Evolutionary conservation across 1,139 yeast species (phyloP), one percentile per base, ranked within the genome.

Genomic region (Yamadazyma trypodendri): DNA sequence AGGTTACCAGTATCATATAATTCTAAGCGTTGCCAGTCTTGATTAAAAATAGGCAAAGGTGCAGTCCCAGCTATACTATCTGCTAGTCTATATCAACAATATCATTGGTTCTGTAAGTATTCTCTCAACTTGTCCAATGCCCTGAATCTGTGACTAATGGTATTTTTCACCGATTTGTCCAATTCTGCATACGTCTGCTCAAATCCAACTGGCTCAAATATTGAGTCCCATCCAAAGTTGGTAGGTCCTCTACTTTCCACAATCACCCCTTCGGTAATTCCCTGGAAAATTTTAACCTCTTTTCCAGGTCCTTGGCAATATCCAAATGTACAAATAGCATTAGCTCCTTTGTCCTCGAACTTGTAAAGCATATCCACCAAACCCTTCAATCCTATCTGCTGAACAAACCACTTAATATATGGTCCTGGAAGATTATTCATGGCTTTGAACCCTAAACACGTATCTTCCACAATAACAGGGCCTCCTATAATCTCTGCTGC

Each of bases 381-480:
- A 3, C 90, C 92, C 15, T 73, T 75, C 36, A 84, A 71, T 1
- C 96, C 96, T 46, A 89, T 60, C 12, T 78, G 64, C 43, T 80
- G 65, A 34, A 86, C 75, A 63, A 90, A 90, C 97, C 97, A 90
- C 61, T 90, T 90, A 60, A 80, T 77, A 50, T 77, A 72, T 1
- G 98, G 97, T 7, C 99, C 99, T 1, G 99, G 99, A 39, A 94
- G 74, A 45, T 74, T 69, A 37, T 85, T 81, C 57, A 84, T 73
- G 2, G 95, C 96, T 40, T 73, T 75, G 60, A 85, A 94, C 8
- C 84, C 88, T 35, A 94, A 74, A 38, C 96, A 90, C 0, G 98
- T 94, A 55, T 94, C 99, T 57, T 94, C 99, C 2, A 90, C 96
- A 39, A 94, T 70, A 1, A 88, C 97, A 0, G 97, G 94, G 0